phyloP scores from a whole-genome alignment of 1,284 basidiomycete genomes.

The Cerioporus squamosus region DNA sequence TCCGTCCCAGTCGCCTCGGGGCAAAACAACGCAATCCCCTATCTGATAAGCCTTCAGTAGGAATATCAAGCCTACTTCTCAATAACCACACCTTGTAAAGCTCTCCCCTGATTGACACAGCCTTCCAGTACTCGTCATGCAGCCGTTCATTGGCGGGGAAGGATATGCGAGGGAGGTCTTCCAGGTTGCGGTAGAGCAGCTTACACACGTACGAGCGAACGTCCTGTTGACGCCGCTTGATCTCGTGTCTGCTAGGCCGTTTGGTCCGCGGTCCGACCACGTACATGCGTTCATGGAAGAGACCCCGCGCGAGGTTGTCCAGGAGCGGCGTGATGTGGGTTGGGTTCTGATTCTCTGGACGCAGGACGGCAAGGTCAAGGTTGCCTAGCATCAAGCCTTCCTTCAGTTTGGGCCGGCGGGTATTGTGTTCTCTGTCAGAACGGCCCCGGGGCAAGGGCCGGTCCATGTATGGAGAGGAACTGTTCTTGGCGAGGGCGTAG shows the following conservation, averaged over 20 bases:
- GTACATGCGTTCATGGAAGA: conserved; percentile 54
- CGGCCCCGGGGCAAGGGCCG: not conserved
- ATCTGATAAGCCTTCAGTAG: conserved; percentile 40
- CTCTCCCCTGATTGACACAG: conserved; percentile 30
- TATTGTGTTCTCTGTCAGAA: not conserved
- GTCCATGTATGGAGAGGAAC: no score
- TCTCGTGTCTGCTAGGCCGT: conserved; percentile 9
- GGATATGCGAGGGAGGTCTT: not conserved
- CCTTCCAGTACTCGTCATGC: no score
- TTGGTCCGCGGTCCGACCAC: conserved; percentile 51
- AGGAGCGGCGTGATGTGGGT: conserved; percentile 68
- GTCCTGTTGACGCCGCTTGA: conserved; percentile 1
- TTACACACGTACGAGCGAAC: conserved; percentile 5
- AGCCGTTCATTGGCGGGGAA: no score
- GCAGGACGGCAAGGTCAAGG: conserved; percentile 57
- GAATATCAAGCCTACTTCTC: no score
- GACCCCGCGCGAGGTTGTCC: conserved; percentile 48
- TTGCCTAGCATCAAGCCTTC: conserved; percentile 36
- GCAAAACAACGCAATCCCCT: conserved; percentile 59
- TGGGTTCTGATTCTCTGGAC: conserved; percentile 52
- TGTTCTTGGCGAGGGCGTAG: no score
- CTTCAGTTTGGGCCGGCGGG: not conserved
- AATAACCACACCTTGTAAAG: not conserved
- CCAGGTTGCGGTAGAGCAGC: conserved; percentile 10
- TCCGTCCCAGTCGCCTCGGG: conserved; percentile 38